A percentile compares a stretch with the other conserved stretches of the same genome.
These are phyloP conservation scores for Hanseniaspora hatyaiensis DNA, from an alignment of 805 yeast species.

Conservation along the genomic window DNA sequence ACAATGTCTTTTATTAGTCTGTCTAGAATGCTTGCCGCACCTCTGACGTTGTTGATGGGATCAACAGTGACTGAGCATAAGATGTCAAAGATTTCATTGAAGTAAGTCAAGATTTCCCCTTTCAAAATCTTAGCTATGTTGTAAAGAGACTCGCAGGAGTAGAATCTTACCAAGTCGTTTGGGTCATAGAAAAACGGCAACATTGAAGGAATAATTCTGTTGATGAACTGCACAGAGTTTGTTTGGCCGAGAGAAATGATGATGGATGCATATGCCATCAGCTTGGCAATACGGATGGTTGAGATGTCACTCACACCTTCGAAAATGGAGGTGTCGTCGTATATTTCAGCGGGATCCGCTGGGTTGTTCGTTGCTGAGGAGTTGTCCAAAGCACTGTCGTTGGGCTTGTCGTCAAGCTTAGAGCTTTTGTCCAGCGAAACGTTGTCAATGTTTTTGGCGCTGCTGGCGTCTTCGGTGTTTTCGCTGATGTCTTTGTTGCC, in stretches of 20 bases:
- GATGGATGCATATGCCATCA: conserved; percentile 90
- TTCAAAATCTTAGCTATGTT: conserved; percentile 94
- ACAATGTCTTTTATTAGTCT: conserved; percentile 86
- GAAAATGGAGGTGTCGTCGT: conserved; percentile 6
- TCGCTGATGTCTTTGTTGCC: background rate
- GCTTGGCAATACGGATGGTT: conserved; percentile 85
- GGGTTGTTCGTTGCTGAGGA: background rate
- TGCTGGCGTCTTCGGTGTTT: background rate
- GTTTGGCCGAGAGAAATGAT: conserved; percentile 81
- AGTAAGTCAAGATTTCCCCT: conserved; percentile 81
- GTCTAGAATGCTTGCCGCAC: conserved; percentile 89
- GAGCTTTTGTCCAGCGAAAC: no score
- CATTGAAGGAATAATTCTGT: conserved; percentile 82
- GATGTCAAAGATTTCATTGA: conserved; percentile 90
- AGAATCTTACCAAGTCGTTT: conserved; percentile 91
- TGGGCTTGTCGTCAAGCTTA: no score
- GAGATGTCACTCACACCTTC: conserved; percentile 59
- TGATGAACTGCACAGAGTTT: conserved; percentile 72
- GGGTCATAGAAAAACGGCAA: conserved; percentile 93
- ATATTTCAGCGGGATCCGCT: background rate
- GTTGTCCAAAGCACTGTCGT: no score
- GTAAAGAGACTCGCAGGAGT: conserved; percentile 91
- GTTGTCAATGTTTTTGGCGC: background rate
- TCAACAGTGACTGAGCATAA: conserved; percentile 83
- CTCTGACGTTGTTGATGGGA: conserved; percentile 79